These are phyloP conservation scores for Dysphania ambrosioides DNA, from an alignment of 148 eudicot genomes.

Conservation along the genomic window DNA sequence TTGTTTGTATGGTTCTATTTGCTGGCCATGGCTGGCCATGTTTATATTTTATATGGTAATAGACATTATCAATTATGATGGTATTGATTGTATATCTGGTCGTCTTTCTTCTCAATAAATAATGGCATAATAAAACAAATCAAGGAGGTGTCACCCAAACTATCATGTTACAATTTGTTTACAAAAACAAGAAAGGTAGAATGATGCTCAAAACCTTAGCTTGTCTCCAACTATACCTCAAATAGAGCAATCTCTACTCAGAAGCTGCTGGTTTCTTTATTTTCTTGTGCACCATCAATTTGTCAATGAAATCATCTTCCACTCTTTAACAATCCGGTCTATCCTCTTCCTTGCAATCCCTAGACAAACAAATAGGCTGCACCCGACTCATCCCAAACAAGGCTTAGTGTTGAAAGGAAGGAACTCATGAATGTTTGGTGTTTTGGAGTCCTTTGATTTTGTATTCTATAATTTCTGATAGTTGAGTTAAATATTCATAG, in stretches of 20 bases:
- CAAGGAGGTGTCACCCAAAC: too few relatives aligned
- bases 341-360: too few relatives aligned
- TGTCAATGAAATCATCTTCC: too few relatives aligned
- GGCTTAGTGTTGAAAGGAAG: background rate
- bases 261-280: background rate
- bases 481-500: slow-evolving; percentile 34
- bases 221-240: background rate
- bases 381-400: too few relatives aligned
- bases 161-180: background rate
- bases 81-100: too few relatives aligned
- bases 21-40: slow-evolving; percentile 11
- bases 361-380: too few relatives aligned
- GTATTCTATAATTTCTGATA: slow-evolving; percentile 2
- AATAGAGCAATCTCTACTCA: background rate
- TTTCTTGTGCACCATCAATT: too few relatives aligned
- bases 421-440: too few relatives aligned
- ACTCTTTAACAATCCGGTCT: background rate
- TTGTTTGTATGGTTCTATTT: background rate
- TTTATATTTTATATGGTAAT: slow-evolving; percentile 2
- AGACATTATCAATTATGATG: background rate
- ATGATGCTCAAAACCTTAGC: background rate
- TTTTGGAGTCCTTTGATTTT: background rate
- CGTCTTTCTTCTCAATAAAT: too few relatives aligned
- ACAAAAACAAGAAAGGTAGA: too few relatives aligned
- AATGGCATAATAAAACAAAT: too few relatives aligned